phyloP scores from a whole-genome alignment of 2,329 filamentous ascomycete genomes.

The Penicillium freii region DNA sequence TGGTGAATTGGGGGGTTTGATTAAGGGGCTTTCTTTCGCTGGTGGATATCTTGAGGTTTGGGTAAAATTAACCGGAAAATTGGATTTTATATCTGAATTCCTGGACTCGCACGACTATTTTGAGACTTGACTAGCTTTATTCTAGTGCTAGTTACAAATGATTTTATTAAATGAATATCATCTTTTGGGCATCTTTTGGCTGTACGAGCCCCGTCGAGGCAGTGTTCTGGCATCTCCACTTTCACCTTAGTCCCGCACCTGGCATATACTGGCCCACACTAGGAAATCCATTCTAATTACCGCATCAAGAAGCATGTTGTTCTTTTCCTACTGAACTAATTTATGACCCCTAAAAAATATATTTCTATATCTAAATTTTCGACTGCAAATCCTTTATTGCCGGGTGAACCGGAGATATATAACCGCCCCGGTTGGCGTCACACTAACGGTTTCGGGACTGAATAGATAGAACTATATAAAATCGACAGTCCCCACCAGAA shows the following conservation, averaged over 20 bases:
- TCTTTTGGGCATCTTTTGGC: background rate
- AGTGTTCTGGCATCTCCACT: background rate
- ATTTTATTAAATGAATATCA: background rate
- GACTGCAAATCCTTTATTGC: background rate
- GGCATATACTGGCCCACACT: too few species aligned
- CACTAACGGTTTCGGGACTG: background rate
- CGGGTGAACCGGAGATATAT: background rate
- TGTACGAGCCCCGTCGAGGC: background rate
- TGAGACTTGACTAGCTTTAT: background rate
- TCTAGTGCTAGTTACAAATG: rapidly evolving
- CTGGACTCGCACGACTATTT: background rate
- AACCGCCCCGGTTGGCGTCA: background rate
- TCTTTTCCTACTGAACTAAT: background rate
- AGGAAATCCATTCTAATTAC: background rate
- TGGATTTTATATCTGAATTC: background rate
- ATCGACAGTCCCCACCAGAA: background rate
- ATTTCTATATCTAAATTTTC: too few species aligned
- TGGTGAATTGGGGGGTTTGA: background rate
- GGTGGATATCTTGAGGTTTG: background rate
- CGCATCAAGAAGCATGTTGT: background rate
- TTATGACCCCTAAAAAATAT: too few species aligned
- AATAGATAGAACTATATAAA: background rate
- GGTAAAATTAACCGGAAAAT: background rate
- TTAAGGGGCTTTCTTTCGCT: background rate
- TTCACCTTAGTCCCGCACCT: background rate